Evolutionary conservation across 2,329 filamentous ascomycete species (phyloP).

Genomic region (Tolypocladium album): DNA sequence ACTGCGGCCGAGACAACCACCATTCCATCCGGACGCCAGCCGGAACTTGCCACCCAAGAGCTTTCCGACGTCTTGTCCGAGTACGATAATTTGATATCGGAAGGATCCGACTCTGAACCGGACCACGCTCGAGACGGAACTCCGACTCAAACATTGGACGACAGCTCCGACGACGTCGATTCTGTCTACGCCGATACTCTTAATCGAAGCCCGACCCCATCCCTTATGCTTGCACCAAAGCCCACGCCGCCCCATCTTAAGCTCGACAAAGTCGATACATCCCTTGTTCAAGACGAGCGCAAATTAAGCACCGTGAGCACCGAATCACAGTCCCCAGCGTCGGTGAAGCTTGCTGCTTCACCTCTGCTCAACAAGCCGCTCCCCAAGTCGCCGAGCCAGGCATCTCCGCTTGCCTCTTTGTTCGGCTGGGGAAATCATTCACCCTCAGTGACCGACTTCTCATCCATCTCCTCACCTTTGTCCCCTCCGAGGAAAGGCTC

Average conservation of each 20-base stretch:
- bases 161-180: constrained; percentile 16
- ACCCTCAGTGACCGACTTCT: constrained; percentile 38
- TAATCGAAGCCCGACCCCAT: constrained; percentile 29
- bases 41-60: constrained; percentile 28
- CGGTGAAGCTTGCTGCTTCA: constrained; percentile 13
- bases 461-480: constrained; percentile 42
- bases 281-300: constrained; percentile 14
- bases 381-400: constrained; percentile 40
- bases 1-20: constrained; percentile 19
- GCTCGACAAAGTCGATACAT: constrained; percentile 30
- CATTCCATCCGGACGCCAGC: constrained; percentile 31
- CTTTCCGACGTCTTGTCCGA: constrained; percentile 30
- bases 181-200: constrained; percentile 21
- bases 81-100: constrained; percentile 31
- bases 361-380: constrained; percentile 42
- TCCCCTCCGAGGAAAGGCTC: constrained; percentile 28
- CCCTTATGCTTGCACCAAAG: constrained; percentile 37
- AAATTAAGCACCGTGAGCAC: constrained; percentile 7
- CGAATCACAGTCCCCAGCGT: constrained; percentile 15
- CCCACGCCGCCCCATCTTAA: constrained; percentile 41
- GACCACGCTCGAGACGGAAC: constrained; percentile 14
- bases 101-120: constrained; percentile 16
- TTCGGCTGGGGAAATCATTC: constrained; percentile 42
- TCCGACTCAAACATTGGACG: constrained; percentile 14
- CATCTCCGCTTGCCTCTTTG: constrained; percentile 37